Conservation (phyloP, 2,329 filamentous ascomycete genomes). For the Fusarium tuaranense region DNA sequence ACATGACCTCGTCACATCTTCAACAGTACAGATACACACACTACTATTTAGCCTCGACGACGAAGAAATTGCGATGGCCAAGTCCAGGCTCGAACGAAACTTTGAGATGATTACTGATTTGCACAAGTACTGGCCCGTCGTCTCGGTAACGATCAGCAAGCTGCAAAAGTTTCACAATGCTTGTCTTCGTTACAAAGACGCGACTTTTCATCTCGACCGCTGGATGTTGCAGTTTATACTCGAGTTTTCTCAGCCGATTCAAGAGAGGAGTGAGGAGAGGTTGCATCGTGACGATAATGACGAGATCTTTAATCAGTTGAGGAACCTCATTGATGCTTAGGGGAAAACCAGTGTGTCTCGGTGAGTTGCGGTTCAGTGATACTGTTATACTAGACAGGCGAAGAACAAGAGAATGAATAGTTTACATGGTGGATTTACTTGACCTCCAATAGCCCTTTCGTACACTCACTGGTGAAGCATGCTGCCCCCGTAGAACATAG, state of each 20-base stretch:
- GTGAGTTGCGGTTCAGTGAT: background rate
- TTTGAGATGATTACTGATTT: constrained; percentile 58
- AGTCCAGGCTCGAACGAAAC: constrained; percentile 55
- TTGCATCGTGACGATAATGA: background rate
- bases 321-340: background rate
- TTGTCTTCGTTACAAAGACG: constrained; percentile 12
- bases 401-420: background rate
- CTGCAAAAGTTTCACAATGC: constrained; percentile 23
- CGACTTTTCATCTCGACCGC: constrained; percentile 12
- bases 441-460: background rate
- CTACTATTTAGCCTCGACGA: background rate
- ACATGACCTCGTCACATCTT: background rate
- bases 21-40: background rate
- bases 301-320: background rate
- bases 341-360: background rate
- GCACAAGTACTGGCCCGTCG: constrained; percentile 53
- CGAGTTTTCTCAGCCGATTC: background rate
- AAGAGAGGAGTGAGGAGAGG: background rate
- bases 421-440: background rate
- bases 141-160: constrained; percentile 8
- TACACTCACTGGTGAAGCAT: background rate
- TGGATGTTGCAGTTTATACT: constrained; percentile 25
- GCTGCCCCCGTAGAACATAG: too few relatives aligned
- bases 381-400: background rate
- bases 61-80: constrained; percentile 47